Evolutionary conservation across 768 basidiomycete genomes (phyloP), one percentile per base, ranked within the genome.

Genomic region (Pleurotus ostreatus): DNA sequence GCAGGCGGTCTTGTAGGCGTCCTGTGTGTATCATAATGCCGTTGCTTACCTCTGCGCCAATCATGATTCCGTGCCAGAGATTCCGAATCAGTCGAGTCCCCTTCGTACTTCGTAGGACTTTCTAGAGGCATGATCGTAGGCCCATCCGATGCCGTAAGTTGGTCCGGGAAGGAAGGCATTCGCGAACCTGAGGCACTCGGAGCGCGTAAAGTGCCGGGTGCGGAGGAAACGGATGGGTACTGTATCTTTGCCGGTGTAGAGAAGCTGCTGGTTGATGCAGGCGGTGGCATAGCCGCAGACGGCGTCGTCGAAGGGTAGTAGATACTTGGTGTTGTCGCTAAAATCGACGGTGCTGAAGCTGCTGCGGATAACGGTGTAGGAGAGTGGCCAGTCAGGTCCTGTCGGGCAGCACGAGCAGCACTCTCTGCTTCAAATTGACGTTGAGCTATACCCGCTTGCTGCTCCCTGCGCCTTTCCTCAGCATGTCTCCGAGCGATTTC

Each of bases 401-500:
- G 71, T 49, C 79, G 72, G 47, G 75, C 72, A 34, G 70, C 68
- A 39, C 74, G 75, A 37, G 80, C 80, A 26, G 76, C 75, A 12
- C 75, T 70, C 12, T 84, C 80, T 5, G 82, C 79, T 62, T 86
- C 85, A 48, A 78, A 79, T 63, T 87, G 86, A 49, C 86, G 72
- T 43, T 72, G 73, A 5, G 73, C 56, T 56, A 88, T 83, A 0
- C 77, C 83, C 8, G 83, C 82, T 55, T 84, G 80, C 56, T 86
- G 82, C 49, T 74, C 72, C 55, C 69, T 73, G 55, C 78, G 71
- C 61, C 76, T 76, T 57, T 75, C 70, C 57, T 72, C 71, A 0
- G 60, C 61, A 20, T 67, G 65, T 44, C 68, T 68, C 43, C 70
- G 66, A 20, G 67, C 66, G 3, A 76, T 78, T 47, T 81, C 80